These are phyloP conservation scores for Papiliotrema fonsecae DNA, from an alignment of 1,284 basidiomycete species.

Conservation along the genomic window DNA sequence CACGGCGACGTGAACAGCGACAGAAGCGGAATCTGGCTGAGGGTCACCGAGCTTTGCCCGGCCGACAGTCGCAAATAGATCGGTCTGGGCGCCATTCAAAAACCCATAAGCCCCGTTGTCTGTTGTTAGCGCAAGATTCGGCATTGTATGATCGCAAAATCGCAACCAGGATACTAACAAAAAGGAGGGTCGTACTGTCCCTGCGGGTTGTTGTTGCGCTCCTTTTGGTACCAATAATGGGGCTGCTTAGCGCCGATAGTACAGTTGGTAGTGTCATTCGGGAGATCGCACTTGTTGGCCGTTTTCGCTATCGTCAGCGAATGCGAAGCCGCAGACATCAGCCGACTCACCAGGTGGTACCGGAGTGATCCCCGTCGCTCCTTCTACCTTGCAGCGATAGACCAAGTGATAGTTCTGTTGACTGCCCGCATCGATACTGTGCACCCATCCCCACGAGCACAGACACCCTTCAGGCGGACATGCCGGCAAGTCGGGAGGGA, in stretches of 20 bases:
- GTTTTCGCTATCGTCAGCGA: conserved; percentile 9
- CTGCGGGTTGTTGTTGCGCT: conserved; percentile 40
- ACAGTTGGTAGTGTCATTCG: conserved; percentile 33
- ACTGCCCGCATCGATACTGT: conserved; percentile 28
- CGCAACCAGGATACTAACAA: conserved; percentile 15
- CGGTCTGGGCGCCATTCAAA: conserved; percentile 48
- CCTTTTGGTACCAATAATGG: conserved; percentile 40
- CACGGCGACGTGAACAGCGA: neutral
- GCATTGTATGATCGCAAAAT: no score
- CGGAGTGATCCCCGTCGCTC: conserved; percentile 26
- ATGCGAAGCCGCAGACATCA: neutral
- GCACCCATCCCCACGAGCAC: conserved; percentile 41
- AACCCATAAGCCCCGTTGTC: conserved; percentile 47
- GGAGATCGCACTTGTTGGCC: conserved; percentile 39
- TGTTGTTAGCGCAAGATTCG: conserved; percentile 7
- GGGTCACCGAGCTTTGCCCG: neutral
- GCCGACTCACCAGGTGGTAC: conserved; percentile 24
- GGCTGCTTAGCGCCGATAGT: conserved; percentile 40
- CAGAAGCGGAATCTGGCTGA: neutral
- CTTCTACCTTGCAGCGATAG: conserved; percentile 42
- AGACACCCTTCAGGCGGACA: conserved; percentile 41
- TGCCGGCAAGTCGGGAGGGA: conserved; percentile 36
- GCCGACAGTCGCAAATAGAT: conserved; percentile 36
- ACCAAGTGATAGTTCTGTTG: conserved; percentile 37
- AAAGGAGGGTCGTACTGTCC: conserved; percentile 41